Base-by-base conservation (phyloP, 1,284 basidiomycete genomes). In the Sporisorium scitamineum region DNA sequence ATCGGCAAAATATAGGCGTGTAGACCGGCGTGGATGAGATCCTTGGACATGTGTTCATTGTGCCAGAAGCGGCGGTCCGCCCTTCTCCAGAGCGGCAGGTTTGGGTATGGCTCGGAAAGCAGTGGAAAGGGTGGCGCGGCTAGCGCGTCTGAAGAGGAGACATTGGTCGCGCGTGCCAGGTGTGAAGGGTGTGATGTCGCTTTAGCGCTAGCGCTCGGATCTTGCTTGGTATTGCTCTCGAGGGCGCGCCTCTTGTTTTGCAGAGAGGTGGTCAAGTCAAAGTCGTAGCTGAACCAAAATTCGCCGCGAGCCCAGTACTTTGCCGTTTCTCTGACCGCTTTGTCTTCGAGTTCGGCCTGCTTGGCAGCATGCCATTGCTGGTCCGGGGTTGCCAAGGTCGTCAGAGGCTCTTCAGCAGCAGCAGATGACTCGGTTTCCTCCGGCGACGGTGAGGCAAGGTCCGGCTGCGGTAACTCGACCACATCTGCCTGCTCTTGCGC, bases 11-110 rank as follows among this genome's bases (percentile, higher is more conserved):
- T 89, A 80, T 92, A 95, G 2, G 90, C 88, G 85, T 95, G 92
- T 29, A 86, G 77, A 0, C 86, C 86, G 0, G 82, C 82, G 14
- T 85, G 79, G 13, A 84, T 76, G 42, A 87, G 80, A n/a, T 92
- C 90, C 74, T 91, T 91, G 18, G 89, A 88, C 69, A 95, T 88
- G 88, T 90, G 90, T 22, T 94, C 92, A 77, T 95, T 95, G 92
- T 93, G 95, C 93, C 93, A 95, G 83, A 92, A 95, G 48, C 92
- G 90, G 48, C 89, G 89, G 68, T 94, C 92, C 1, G 93, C 92
- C 10, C 93, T 88, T 42, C 92, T 88, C 93, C 94, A 94, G 6
- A 95, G 88, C 0, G 94, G 93, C 44, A 94, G 88, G 1, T 89
- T 90, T 1, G 89, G 87, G 62, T 89, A 88, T 0, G 93, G 92